These are phyloP conservation scores for Ascochyta lentis DNA, from an alignment of 2,329 filamentous ascomycete genomes.

Conservation along the genomic window DNA sequence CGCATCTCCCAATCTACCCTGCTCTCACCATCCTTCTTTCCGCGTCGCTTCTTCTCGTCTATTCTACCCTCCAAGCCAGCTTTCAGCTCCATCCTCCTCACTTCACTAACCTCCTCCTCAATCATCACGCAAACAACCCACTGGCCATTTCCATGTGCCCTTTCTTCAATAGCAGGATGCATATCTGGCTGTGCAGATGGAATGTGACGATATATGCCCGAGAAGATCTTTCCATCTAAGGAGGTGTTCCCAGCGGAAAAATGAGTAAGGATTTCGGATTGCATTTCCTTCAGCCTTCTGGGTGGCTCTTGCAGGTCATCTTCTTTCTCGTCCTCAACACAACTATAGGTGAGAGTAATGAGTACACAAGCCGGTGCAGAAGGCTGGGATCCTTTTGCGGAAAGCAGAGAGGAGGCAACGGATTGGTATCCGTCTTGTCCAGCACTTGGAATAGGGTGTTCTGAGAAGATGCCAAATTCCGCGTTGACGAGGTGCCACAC, in stretches of 20 bases:
- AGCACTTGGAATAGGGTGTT: background rate
- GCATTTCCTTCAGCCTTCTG: background rate
- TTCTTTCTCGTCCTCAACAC: background rate
- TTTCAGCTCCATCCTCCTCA: background rate
- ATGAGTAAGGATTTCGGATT: background rate
- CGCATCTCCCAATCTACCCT: background rate
- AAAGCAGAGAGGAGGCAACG: background rate
- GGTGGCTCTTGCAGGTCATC: background rate
- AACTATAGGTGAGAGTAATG: constrained; percentile 2
- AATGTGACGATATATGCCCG: constrained; percentile 16
- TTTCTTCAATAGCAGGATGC: constrained; percentile 21
- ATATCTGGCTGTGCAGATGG: constrained; percentile 21
- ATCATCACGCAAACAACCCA: constrained; percentile 13
- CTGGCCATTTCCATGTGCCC: constrained; percentile 10
- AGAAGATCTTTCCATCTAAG: background rate
- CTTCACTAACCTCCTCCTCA: background rate
- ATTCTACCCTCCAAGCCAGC: background rate
- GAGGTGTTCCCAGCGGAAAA: background rate
- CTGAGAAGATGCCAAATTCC: constrained; percentile 19
- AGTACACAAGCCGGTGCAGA: background rate
- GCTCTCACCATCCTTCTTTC: background rate
- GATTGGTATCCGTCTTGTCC: background rate
- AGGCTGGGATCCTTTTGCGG: background rate
- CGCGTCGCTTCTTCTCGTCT: background rate
- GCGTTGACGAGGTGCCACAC: constrained; percentile 26